Percentiles rank a stretch among this genome's conserved stretches.
phyloP scores from a whole-genome alignment of 345 rosid genomes.

The Viola odorata region DNA sequence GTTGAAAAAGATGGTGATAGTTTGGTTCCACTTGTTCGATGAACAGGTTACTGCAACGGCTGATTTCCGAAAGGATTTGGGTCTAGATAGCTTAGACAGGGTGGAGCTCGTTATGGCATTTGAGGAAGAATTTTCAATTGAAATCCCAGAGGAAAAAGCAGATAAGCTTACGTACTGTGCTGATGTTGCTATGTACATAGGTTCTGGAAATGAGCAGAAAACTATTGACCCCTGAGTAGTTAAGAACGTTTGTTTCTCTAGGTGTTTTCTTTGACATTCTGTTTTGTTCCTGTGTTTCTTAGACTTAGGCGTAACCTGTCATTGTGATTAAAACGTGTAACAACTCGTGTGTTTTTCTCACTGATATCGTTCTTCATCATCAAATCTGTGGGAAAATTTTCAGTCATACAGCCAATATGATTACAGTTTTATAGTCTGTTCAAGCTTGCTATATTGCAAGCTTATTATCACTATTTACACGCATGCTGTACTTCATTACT shows the following conservation, averaged over 20 bases:
- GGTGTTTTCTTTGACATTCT: neutral
- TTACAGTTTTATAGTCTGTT: conserved; percentile 5
- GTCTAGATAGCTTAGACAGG: conserved; percentile 60
- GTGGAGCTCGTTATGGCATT: conserved; percentile 70
- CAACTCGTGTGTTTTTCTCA: neutral
- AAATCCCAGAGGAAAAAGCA: conserved; percentile 58
- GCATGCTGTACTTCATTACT: neutral
- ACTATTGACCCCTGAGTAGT: neutral
- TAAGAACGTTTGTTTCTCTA: neutral
- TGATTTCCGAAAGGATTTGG: conserved; percentile 54
- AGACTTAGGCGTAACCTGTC: neutral
- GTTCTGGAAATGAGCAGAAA: conserved; percentile 28
- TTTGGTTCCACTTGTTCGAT: neutral
- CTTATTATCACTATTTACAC: conserved; percentile 19
- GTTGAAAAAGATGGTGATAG: neutral
- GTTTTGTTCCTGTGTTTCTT: neutral
- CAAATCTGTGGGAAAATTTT: conserved; percentile 1
- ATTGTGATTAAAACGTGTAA: neutral
- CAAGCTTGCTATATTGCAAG: conserved; percentile 2
- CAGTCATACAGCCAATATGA: neutral
- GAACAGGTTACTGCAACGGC: conserved; percentile 53
- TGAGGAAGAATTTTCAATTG: conserved; percentile 57
- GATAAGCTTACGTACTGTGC: conserved; percentile 57
- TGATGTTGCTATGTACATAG: conserved; percentile 50
- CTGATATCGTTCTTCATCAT: neutral